phyloP scores from a whole-genome alignment of 1,284 basidiomycete species.

The Pterula multifida region DNA sequence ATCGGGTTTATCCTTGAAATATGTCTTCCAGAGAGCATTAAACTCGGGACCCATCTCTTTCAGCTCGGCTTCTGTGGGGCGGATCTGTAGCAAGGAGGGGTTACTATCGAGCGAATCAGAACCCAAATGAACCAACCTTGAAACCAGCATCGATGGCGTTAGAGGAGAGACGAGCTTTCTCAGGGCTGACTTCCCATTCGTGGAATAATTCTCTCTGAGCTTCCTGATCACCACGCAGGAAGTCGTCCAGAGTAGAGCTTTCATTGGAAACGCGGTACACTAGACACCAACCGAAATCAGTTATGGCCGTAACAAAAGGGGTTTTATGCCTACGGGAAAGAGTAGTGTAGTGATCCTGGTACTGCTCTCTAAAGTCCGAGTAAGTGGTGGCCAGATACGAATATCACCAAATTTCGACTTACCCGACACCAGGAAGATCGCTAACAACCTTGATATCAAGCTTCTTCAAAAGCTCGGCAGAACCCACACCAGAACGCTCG shows the following conservation, averaged over 20 bases:
- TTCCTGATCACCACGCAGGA: conserved; percentile 54
- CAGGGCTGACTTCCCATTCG: conserved; percentile 58
- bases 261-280: conserved; percentile 61
- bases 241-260: conserved; percentile 50
- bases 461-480: conserved; percentile 38
- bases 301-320: not conserved
- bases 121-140: conserved; percentile 31
- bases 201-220: conserved; percentile 46
- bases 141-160: conserved; percentile 66
- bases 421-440: conserved; percentile 63
- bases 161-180: conserved; percentile 55
- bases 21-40: conserved; percentile 50
- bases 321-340: conserved; percentile 42
- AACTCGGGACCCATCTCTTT: conserved; percentile 71
- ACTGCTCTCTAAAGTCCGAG: conserved; percentile 45
- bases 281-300: conserved; percentile 16
- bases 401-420: conserved; percentile 14
- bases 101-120: not conserved
- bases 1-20: conserved; percentile 69
- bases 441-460: conserved; percentile 49
- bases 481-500: conserved; percentile 59
- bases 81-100: conserved; percentile 28
- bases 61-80: conserved; percentile 53
- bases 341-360: conserved; percentile 66
- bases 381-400: not conserved